A percentile compares a stretch with the other conserved stretches of the same genome.
Evolutionary conservation across 73 alveolate genomes (phyloP).

Genomic region (Blepharisma stoltei): DNA sequence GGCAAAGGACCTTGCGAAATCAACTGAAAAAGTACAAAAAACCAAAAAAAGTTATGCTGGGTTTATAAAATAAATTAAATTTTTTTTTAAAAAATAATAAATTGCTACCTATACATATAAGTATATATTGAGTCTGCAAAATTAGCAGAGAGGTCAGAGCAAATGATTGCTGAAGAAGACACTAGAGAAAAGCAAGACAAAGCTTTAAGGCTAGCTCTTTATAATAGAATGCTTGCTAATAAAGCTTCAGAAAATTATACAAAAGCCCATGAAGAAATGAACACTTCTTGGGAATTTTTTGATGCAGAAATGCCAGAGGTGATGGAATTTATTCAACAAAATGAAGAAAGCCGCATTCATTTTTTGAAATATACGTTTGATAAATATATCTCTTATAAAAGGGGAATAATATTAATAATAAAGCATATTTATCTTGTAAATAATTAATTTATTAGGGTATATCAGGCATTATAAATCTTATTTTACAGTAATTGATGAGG

Average conservation of each 20-base stretch:
- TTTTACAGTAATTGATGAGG: background rate
- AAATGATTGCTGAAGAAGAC: constrained; percentile 4
- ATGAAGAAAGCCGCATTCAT: constrained; percentile 24
- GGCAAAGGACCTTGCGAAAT: no score
- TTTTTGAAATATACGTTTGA: constrained; percentile 14
- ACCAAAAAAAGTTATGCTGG: no score
- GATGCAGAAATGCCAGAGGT: constrained; percentile 24
- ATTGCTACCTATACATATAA: no score
- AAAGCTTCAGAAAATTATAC: background rate
- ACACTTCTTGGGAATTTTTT: background rate
- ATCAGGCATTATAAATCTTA: background rate
- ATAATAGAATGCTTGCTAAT: background rate
- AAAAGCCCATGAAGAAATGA: background rate
- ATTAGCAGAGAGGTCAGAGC: no score
- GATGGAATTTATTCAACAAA: constrained; percentile 10
- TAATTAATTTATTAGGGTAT: no score
- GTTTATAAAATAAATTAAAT: no score
- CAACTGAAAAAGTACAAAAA: no score
- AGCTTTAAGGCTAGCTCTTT: background rate
- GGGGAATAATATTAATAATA: no score
- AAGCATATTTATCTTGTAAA: no score
- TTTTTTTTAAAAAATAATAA: no score
- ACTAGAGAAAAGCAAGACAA: constrained; percentile 5
- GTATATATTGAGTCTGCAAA: no score
- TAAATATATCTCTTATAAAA: no score